phyloP scores from a whole-genome alignment of 108 stramenopile species.

The Nitzschia inconspicua region DNA sequence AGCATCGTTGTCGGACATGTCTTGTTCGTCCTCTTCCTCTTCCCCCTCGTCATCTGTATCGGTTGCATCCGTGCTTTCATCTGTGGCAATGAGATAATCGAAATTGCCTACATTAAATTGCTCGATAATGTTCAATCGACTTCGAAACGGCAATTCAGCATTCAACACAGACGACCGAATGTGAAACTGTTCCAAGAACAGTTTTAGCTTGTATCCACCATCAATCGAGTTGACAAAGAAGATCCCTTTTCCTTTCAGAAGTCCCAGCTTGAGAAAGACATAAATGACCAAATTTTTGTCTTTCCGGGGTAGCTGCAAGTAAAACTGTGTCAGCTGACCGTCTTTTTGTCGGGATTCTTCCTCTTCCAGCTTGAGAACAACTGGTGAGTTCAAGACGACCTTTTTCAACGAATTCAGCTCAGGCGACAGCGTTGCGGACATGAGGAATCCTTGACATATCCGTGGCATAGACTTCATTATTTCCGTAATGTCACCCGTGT shows the following conservation, averaged over 20 bases:
- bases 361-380: slow-evolving; percentile 90
- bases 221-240: slow-evolving; percentile 97
- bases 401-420: slow-evolving; percentile 91
- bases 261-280: slow-evolving; percentile 90
- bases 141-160: slow-evolving; percentile 93
- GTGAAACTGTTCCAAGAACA: slow-evolving; percentile 97
- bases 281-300: slow-evolving; percentile 93
- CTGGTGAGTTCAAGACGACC: slow-evolving; percentile 92
- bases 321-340: slow-evolving; percentile 84
- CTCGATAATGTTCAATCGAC: slow-evolving; percentile 96
- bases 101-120: slow-evolving; percentile 99
- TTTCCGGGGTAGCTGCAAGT: slow-evolving; percentile 62
- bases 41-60: slow-evolving; percentile 37
- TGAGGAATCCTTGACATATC: slow-evolving; percentile 95
- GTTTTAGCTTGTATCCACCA: slow-evolving; percentile 90
- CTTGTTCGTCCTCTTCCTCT: slow-evolving; percentile 39
- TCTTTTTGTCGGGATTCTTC: slow-evolving; percentile 25
- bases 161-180: slow-evolving; percentile 95
- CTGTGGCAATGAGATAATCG: slow-evolving; percentile 97
- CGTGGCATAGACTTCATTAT: slow-evolving; percentile 86
- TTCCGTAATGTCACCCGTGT: slow-evolving; percentile 86
- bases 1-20: slow-evolving; percentile 15
- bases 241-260: slow-evolving; percentile 93
- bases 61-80: slow-evolving; percentile 71
- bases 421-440: slow-evolving; percentile 94